Conservation (phyloP, 805 yeast species). For the Spencermartinsiella europaea region DNA sequence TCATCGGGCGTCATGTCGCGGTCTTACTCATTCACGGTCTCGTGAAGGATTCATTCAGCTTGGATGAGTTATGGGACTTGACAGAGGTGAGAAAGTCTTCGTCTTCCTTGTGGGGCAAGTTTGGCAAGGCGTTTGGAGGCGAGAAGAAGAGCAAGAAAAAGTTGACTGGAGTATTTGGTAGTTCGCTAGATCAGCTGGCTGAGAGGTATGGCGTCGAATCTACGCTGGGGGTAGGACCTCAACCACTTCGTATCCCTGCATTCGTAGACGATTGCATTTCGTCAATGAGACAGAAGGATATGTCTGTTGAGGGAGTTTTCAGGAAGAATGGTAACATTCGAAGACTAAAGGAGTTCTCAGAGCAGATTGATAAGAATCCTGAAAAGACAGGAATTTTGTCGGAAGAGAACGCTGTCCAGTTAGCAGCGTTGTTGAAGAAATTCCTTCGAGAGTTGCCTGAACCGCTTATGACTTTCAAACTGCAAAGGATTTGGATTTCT, state of each 20-base stretch:
- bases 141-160: conserved; percentile 19
- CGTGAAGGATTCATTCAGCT: conserved; percentile 29
- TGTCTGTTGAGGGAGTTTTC: conserved; percentile 93
- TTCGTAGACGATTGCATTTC: conserved; percentile 80
- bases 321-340: conserved; percentile 94
- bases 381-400: conserved; percentile 63
- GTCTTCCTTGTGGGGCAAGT: conserved; percentile 43
- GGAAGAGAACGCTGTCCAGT: conserved; percentile 78
- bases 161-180: conserved; percentile 61
- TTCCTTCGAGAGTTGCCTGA: conserved; percentile 90
- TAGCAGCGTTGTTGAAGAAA: conserved; percentile 88
- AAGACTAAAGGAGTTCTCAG: conserved; percentile 66
- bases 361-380: conserved; percentile 68
- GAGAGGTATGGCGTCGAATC: conserved; percentile 74
- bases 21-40: conserved; percentile 41
- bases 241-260: conserved; percentile 71
- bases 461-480: conserved; percentile 71
- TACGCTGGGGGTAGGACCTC: conserved; percentile 79
- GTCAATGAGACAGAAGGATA: conserved; percentile 82
- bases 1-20: conserved; percentile 52
- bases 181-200: conserved; percentile 64
- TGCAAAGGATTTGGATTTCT: conserved; percentile 75
- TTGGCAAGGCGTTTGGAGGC: conserved; percentile 36
- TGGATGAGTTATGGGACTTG: conserved; percentile 38
- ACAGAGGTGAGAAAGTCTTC: conserved; percentile 33